A percentile compares a stretch with the other conserved stretches of the same genome.
Evolutionary conservation across 2,329 filamentous ascomycete genomes (phyloP).

Genomic region (Phoma sp.): DNA sequence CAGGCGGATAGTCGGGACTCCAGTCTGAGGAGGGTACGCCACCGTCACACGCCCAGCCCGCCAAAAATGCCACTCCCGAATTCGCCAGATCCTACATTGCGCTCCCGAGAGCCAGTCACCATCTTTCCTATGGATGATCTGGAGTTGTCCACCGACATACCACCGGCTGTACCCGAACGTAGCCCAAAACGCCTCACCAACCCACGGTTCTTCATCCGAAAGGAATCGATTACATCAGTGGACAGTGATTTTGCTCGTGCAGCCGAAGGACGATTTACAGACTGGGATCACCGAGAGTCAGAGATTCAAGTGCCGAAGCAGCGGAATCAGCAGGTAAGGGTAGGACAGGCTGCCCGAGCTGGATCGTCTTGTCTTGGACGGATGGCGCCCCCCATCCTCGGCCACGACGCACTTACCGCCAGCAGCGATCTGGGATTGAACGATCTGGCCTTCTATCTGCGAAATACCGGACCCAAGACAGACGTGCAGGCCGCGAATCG

Average conservation of each 20-base stretch:
- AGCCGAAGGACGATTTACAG: constrained; percentile 31
- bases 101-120: constrained; percentile 15
- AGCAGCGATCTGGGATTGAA: constrained; percentile 35
- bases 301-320: constrained; percentile 19
- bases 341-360: constrained; percentile 23
- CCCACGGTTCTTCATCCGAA: constrained; percentile 21
- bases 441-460: constrained; percentile 39
- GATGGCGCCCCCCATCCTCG: constrained; percentile 42
- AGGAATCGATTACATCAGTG: constrained; percentile 20
- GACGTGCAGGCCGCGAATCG: constrained; percentile 14
- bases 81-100: constrained; percentile 15
- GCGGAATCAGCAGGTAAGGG: constrained; percentile 7
- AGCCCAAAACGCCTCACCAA: constrained; percentile 33
- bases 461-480: constrained; percentile 36
- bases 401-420: constrained; percentile 38
- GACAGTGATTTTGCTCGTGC: constrained; percentile 33
- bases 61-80: constrained; percentile 19
- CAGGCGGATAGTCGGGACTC: constrained; percentile 25
- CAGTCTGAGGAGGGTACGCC: constrained; percentile 13
- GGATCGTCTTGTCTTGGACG: constrained; percentile 30
- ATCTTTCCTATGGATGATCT: constrained; percentile 27
- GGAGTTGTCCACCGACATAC: constrained; percentile 14
- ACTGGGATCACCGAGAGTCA: constrained; percentile 27
- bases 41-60: constrained; percentile 20
- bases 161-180: constrained; percentile 30